Base-by-base conservation (phyloP, 306 rosid species). In the Mimosa bimucronata region DNA sequence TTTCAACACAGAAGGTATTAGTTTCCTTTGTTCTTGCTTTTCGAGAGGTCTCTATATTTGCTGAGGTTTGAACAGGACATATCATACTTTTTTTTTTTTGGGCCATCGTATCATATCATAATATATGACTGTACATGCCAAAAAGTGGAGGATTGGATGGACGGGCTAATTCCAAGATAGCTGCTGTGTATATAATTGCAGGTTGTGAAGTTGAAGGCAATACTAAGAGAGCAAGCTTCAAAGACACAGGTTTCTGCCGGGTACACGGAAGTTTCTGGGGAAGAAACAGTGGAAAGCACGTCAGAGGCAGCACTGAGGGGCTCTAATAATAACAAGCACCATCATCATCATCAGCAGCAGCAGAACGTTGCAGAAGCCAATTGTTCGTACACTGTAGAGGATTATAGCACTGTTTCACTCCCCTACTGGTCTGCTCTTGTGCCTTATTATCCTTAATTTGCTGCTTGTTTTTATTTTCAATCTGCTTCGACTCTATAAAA, bases 201-300 rank as follows among this genome's bases (percentile, higher is more conserved):
- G 98, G 97, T 91, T 9, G 72, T 79, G 87, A 89, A 87, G 83
- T 86, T 95, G 89, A 89, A 88, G 82, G 85, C 74, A 19, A 80
- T 91, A 82, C 80, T 95, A 67, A 90, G 90, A 85, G 92, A 91
- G 29, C 94, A 91, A 85, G 86, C 46, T 3, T 60, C 71, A 0
- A 84, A 86, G 88, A 88, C 90, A 46, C 93, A 88, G 68, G 82
- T 80, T 29, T 90, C 97, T 14, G 66, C 79, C 23, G 90, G 82
- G 2, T 89, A 88, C 80, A 89, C 91, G 19, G 97, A 91, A 53
- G 73, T 91, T 66, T 92, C 97, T 10, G 97, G 90, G 5, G 98
- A 91, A 69, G 98, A 91, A 80, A 93, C 92, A 12, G 97, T 85
- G 19, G 98, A 91, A 71, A 89, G 96, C 90, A 87, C 90, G 5